phyloP scores from a whole-genome alignment of 345 rosid genomes.

The Combretum micranthum region DNA sequence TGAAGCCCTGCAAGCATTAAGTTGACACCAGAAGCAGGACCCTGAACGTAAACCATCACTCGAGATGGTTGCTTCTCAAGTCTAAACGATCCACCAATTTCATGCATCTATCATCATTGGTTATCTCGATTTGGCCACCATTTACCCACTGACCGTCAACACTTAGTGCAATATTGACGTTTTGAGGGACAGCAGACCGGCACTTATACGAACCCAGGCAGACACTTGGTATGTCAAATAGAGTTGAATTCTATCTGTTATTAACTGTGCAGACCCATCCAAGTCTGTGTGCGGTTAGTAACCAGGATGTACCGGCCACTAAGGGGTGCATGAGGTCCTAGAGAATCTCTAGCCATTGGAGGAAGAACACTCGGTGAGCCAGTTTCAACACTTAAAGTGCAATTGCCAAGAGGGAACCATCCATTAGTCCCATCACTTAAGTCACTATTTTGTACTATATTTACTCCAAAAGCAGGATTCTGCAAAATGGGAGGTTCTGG shows the following conservation, averaged over 20 bases:
- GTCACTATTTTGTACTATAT: conserved; percentile 64
- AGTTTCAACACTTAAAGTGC: conserved; percentile 49
- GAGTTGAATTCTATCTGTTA: conserved; percentile 66
- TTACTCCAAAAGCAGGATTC: conserved; percentile 70
- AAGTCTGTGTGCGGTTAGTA: conserved; percentile 72
- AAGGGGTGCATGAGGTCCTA: conserved; percentile 53
- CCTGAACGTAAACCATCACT: conserved; percentile 81
- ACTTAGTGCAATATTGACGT: conserved; percentile 76
- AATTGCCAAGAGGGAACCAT: conserved; percentile 95
- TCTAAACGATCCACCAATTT: conserved; percentile 83
- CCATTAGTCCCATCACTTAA: conserved; percentile 49
- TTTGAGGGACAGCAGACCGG: conserved; percentile 54
- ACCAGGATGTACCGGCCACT: conserved; percentile 70
- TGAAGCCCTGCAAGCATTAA: conserved; percentile 80
- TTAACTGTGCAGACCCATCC: conserved; percentile 98
- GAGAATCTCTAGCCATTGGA: conserved; percentile 74
- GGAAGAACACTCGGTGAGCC: conserved; percentile 85
- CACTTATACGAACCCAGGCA: conserved; percentile 78
- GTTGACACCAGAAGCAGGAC: conserved; percentile 73
- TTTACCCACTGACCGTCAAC: conserved; percentile 89
- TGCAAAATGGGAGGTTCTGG: conserved; percentile 15
- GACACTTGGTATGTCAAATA: conserved; percentile 87
- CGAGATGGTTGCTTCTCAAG: conserved; percentile 76
- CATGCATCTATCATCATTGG: conserved; percentile 63
- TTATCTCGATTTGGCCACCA: conserved; percentile 81